Conservation (phyloP, 345 rosid genomes). For the Carallia brachiata region DNA sequence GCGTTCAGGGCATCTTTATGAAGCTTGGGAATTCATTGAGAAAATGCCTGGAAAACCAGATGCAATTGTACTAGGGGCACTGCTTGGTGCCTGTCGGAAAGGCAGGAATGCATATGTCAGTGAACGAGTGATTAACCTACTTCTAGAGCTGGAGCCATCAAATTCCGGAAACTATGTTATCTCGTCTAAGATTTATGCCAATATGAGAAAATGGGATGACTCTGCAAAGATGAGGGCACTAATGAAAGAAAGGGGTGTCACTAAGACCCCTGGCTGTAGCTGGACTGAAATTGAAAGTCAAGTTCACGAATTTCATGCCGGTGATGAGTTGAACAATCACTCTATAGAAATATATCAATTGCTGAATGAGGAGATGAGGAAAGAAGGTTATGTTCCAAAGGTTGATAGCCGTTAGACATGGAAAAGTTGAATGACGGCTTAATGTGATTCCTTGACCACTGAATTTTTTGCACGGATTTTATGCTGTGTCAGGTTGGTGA, state of each 20-base stretch:
- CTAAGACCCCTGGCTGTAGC: constrained; percentile 87
- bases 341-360: constrained; percentile 35
- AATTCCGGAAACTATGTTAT: constrained; percentile 84
- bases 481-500: constrained; percentile 21
- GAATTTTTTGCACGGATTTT: neutral
- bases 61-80: constrained; percentile 62
- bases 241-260: constrained; percentile 68
- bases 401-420: constrained; percentile 13
- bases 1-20: constrained; percentile 64
- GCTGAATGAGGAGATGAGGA: constrained; percentile 62
- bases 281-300: constrained; percentile 63
- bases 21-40: constrained; percentile 80
- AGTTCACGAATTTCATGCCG: constrained; percentile 67
- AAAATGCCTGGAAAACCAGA: constrained; percentile 83
- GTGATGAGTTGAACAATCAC: constrained; percentile 35
- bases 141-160: constrained; percentile 54
- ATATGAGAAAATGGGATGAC: constrained; percentile 69
- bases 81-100: constrained; percentile 86
- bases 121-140: constrained; percentile 53
- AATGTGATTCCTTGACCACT: constrained; percentile 4
- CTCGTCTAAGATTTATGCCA: constrained; percentile 71
- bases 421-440: neutral
- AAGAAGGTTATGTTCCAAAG: constrained; percentile 56
- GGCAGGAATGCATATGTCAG: constrained; percentile 45
- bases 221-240: constrained; percentile 65